Evolutionary conservation across 2,329 filamentous ascomycete genomes (phyloP), one percentile per base, ranked within the genome.

Genomic region (Fusarium decemcellulare): DNA sequence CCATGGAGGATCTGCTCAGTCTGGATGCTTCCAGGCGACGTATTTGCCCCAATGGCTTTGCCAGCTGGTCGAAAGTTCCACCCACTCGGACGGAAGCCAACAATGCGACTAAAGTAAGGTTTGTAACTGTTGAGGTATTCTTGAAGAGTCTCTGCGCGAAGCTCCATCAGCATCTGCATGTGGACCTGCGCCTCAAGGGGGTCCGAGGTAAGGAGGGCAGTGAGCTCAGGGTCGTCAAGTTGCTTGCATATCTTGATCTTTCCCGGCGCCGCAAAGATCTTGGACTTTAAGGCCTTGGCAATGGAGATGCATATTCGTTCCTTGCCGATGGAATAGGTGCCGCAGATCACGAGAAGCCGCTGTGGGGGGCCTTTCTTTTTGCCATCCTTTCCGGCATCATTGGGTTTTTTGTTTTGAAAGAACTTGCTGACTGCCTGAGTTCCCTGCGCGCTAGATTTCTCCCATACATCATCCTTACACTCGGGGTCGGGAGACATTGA

Each of bases 271-370:
- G 95, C 95, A 76, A 92, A 99, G 67, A 99, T 98, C 76, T 97
- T 97, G 72, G 91, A 93, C 40, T 90, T 85, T 3, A 99, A 85
- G 0, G 95, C 95, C 73, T 91, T 89, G 5, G 96, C 96, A 68
- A 99, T 97, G 44, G 94, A 95, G 34, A 97, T 86, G 77, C 95
- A 98, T 70, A 99, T 95, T 42, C 95, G 92, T 80, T 99, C 96
- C 81, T 99, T 99, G 76, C 96, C 96, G 74, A 99, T 99, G 73
- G 93, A 97, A 81, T 99, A 99, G 1, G 96, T 99, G 46, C 96
- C 96, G 65, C 97, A 97, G 8, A 99, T 89, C 6, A 99, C 93
- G 0, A 99, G 87, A 3, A 99, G 86, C 6, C 94, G 91, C 48
- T 93, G 73, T 69, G 76, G 68, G 69, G 73, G 68, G 11, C 68